Evolutionary conservation across 257 asterid genomes (phyloP).

Genomic region (Nicotiana tomentosiformis): DNA sequence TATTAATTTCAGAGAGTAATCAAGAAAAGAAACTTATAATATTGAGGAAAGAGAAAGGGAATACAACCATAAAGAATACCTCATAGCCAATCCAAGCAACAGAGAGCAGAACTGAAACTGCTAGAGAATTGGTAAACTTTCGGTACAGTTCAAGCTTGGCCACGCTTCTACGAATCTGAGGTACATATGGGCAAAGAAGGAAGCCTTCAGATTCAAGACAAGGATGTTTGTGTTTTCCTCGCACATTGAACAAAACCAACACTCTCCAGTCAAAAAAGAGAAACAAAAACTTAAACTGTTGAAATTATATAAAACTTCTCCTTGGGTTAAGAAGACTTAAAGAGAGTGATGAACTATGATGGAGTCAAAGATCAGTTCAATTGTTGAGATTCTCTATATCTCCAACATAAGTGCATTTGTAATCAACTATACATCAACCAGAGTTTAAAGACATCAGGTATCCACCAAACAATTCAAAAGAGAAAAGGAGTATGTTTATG

Average conservation of each 20-base stretch:
- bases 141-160: conserved; percentile 89
- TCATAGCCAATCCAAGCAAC: conserved; percentile 99
- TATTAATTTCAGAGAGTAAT: background rate
- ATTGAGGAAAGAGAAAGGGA: background rate
- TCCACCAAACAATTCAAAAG: background rate
- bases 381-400: background rate
- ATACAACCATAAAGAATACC: conserved; percentile 32
- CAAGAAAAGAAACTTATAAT: background rate
- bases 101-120: conserved; percentile 75
- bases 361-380: background rate
- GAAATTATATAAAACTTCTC: background rate
- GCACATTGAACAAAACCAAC: background rate
- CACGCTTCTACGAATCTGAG: conserved; percentile 77
- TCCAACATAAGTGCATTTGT: background rate
- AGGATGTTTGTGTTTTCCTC: background rate
- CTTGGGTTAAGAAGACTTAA: background rate
- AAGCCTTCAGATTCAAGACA: background rate
- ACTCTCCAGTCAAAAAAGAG: background rate
- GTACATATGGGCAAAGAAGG: conserved; percentile 5
- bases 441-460: background rate
- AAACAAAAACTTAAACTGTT: background rate
- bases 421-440: background rate
- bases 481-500: background rate
- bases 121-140: conserved; percentile 81
- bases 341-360: background rate